A percentile compares a stretch with the other conserved stretches of the same genome.
These are phyloP conservation scores for Trypanosoma rangeli DNA, from an alignment of 208 protist genomes.

Conservation along the genomic window DNA sequence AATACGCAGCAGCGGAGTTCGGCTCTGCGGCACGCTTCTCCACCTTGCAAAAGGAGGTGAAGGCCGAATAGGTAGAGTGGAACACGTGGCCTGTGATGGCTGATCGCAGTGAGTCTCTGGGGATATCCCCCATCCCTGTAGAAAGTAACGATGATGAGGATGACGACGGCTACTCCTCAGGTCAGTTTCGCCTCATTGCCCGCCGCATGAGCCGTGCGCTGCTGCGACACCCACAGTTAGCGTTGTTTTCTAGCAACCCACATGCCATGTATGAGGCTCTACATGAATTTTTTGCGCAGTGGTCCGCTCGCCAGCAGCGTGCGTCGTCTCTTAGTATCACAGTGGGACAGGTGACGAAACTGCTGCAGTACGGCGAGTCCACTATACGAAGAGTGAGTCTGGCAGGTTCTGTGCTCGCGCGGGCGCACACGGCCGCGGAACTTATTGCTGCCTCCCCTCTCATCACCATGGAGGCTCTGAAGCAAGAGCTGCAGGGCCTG, in stretches of 20 bases:
- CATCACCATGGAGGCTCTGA: constrained; percentile 9
- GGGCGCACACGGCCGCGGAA: constrained; percentile 1
- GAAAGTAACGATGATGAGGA: background rate
- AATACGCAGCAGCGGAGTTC: no score
- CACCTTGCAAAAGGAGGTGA: background rate
- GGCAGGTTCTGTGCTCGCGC: background rate
- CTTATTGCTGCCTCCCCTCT: constrained; percentile 19
- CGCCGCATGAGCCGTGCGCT: constrained; percentile 56
- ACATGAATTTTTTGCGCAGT: constrained; percentile 41
- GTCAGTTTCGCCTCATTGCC: constrained; percentile 19
- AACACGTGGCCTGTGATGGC: background rate
- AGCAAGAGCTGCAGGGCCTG: background rate
- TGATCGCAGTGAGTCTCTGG: background rate
- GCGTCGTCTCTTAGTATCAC: constrained; percentile 22
- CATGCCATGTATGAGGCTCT: constrained; percentile 42
- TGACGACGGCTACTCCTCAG: constrained; percentile 2
- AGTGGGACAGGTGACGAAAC: constrained; percentile 16
- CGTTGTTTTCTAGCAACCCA: constrained; percentile 13
- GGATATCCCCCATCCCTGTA: background rate
- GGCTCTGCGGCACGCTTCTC: no score
- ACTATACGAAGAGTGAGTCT: background rate
- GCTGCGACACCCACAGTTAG: constrained; percentile 36
- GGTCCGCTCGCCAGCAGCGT: constrained; percentile 28
- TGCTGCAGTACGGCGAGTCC: constrained; percentile 32
- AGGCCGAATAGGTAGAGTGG: background rate